Base-by-base conservation (phyloP, 139 green algal species). In the Coelastrella sp. region DNA sequence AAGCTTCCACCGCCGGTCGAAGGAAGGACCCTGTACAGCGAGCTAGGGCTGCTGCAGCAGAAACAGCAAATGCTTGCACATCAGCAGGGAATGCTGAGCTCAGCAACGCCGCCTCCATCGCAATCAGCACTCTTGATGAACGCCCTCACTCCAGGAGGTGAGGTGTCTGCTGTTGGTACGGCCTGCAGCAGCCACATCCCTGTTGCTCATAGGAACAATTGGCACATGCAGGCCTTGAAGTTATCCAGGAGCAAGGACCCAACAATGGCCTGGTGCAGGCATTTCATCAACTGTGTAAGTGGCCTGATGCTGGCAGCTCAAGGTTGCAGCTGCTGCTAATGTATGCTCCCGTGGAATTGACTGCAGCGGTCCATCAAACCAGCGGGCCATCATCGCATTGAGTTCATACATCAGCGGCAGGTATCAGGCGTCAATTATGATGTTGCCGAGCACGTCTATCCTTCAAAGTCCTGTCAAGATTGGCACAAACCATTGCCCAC, bases 1-100 rank as follows among this genome's bases (percentile, higher is more conserved):
- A 97, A 97, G 92, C 94, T 99, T 24, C 97, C 96, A 19, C 95
- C 96, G 4, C 96, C 97, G 1, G 90, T 99, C 70, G 96, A 98
- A 49, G 89, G 92, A 60, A 85, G 89, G 24, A 97, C 95, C 1
- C 85, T 98, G 4, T 98, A 97, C 89, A 94, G 95, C 57, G 95
- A 98, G 61, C 91, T 91, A 22, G 82, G 90, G 4, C 65, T 86
- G 78, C 80, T 86, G 56, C 88, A 91, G 83, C 90, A 92, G n/a
- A 74, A 90, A 79, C 87, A 89, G 84, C 87, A 93, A 76, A 82
- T 93, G 85, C 87, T 92, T 25, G 84, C 79, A 19, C 65, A 91
- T 14, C 78, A 92, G 61, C 61, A 66, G n/a, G 68, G 57, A 19
- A 70, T 66, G 82, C 63, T 72, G 24, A 72, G 6, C 49, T 78